Evolutionary conservation across 1,284 basidiomycete genomes (phyloP), one percentile per base, ranked within the genome.

Genomic region (Leccinum angustisporum): DNA sequence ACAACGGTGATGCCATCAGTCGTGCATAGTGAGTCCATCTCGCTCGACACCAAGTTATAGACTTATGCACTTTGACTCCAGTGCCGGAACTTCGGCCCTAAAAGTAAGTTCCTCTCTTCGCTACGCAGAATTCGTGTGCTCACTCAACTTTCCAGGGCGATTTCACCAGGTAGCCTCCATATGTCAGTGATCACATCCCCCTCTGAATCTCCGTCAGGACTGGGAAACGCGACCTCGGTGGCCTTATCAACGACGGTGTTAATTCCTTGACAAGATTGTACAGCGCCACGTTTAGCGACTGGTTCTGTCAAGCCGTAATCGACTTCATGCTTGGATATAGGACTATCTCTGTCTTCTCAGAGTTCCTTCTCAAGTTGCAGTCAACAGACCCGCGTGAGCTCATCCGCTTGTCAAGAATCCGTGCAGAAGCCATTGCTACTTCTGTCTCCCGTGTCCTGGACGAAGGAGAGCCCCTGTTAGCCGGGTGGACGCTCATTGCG

Each of bases 221-320:
- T 0, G 97, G 97, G 33, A 97, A 94, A 78, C 87, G 97, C 18
- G 96, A 98, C 73, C 79, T 97, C 30, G 83, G 86, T 43, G 97
- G 97, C 2, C 86, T 98, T 80, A 81, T 97, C 25, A 92, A 97
- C 71, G 95, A 97, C 70, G 95, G 95, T 1, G 87, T 96, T 61
- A 97, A 96, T 73, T 96, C 94, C 1, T 78, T 97, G 31, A 90
- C 94, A 48, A 86, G 92, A 70, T 86, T 93, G 87, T 93, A 92
- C 75, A 88, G 89, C 8, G 88, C 92, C 21, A 91, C 91, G 4
- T 94, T 96, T 69, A 90, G 90, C 62, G 97, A 99, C 77, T 98
- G 96, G 86, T 99, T 98, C 78, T 90, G 87, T 58, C 97, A 99
- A 79, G 92, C 95, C 1, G 92, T 95, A 56, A 94, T 96, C 67